phyloP scores from a whole-genome alignment of 805 yeast genomes.

The Yarrowia sp. region DNA sequence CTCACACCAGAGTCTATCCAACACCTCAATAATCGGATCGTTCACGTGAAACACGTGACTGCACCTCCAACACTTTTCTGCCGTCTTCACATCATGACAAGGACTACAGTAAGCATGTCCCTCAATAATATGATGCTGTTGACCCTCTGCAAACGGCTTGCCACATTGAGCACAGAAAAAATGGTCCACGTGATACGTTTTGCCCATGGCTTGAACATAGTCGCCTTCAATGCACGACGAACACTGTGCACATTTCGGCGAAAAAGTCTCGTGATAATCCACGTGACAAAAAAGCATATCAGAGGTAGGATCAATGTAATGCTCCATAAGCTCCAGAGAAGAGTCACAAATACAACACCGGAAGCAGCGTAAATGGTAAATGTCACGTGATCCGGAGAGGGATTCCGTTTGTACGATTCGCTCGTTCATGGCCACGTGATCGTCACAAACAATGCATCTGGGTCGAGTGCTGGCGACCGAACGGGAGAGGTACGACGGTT shows the following conservation, averaged over 20 bases:
- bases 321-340: constrained; percentile 44
- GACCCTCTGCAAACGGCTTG: constrained; percentile 42
- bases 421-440: constrained; percentile 40
- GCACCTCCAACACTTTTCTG: constrained; percentile 50
- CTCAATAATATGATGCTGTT: constrained; percentile 33
- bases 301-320: constrained; percentile 41
- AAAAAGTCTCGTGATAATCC: constrained; percentile 49
- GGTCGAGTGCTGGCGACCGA: not conserved
- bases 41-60: constrained; percentile 42
- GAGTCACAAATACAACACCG: constrained; percentile 42
- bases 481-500: constrained; percentile 3
- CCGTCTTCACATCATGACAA: constrained; percentile 46
- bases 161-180: constrained; percentile 50
- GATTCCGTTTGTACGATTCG: constrained; percentile 43
- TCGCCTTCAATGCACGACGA: constrained; percentile 47
- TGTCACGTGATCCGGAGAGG: constrained; percentile 40
- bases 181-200: constrained; percentile 48
- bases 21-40: constrained; percentile 46
- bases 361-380: constrained; percentile 44
- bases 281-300: constrained; percentile 47
- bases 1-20: constrained; percentile 49
- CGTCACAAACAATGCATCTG: constrained; percentile 50
- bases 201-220: constrained; percentile 47
- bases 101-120: constrained; percentile 45
- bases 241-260: constrained; percentile 48